A percentile compares a stretch with the other conserved stretches of the same genome.
Conservation (phyloP, 345 rosid genomes). For the Mallotus nudiflorus region DNA sequence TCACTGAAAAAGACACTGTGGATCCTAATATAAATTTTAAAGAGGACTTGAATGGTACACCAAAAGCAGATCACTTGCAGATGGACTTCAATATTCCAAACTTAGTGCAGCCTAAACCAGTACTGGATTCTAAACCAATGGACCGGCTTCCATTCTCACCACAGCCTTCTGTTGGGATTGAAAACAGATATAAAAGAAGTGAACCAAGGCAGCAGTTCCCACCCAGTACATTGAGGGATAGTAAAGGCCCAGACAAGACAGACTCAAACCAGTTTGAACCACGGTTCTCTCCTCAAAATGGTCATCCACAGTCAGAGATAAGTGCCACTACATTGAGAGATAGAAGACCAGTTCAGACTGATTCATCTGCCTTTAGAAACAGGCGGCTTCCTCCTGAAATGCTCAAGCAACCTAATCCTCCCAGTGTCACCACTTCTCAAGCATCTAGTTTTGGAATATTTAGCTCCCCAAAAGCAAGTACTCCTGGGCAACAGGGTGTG, state of each 20-base stretch:
- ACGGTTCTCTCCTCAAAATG: constrained; percentile 26
- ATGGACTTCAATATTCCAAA: constrained; percentile 5
- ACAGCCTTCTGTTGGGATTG: constrained; percentile 19
- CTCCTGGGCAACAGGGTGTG: constrained; percentile 22
- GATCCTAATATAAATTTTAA: neutral
- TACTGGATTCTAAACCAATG: constrained; percentile 3
- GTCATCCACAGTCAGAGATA: constrained; percentile 23
- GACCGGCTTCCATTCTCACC: constrained; percentile 3
- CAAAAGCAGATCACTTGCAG: neutral
- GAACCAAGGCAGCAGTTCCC: constrained; percentile 42
- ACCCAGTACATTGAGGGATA: constrained; percentile 19
- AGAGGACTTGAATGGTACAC: neutral
- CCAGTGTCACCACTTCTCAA: constrained; percentile 9
- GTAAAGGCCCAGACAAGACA: constrained; percentile 20
- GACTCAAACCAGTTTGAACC: constrained; percentile 29
- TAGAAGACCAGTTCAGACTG: constrained; percentile 18
- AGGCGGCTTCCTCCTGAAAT: constrained; percentile 19
- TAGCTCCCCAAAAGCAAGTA: constrained; percentile 40
- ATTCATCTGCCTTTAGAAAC: constrained; percentile 21
- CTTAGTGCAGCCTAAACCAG: constrained; percentile 9
- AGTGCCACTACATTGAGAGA: constrained; percentile 22
- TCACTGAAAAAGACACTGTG: constrained; percentile 19
- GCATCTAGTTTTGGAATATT: constrained; percentile 56
- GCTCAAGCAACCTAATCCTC: constrained; percentile 22
- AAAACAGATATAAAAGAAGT: constrained; percentile 24